Percentiles rank a stretch among this genome's conserved stretches.
These are phyloP conservation scores for Exophiala spinifera DNA, from an alignment of 2,329 filamentous ascomycete genomes.

Conservation along the genomic window DNA sequence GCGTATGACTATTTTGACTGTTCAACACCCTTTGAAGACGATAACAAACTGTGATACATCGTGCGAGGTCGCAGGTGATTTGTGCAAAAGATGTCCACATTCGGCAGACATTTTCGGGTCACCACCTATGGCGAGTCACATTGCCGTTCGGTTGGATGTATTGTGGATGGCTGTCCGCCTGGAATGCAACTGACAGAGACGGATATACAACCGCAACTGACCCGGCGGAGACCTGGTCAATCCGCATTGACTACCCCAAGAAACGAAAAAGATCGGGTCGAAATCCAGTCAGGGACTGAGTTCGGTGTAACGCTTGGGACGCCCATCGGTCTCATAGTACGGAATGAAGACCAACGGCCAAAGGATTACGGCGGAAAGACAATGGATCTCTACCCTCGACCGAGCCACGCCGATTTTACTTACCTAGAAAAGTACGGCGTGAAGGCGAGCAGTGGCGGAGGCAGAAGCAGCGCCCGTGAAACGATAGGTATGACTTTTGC, in stretches of 20 bases:
- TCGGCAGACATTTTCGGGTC: constrained; percentile 76
- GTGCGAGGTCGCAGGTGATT: background rate
- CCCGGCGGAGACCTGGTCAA: constrained; percentile 83
- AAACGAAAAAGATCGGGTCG: constrained; percentile 85
- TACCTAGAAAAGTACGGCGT: constrained; percentile 97
- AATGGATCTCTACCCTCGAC: constrained; percentile 87
- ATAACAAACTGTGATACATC: too few species aligned
- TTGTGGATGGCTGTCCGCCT: constrained; percentile 88
- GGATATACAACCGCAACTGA: constrained; percentile 94
- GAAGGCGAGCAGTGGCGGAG: constrained; percentile 85
- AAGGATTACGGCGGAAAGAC: constrained; percentile 82
- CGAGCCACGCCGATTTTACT: constrained; percentile 93
- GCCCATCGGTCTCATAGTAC: constrained; percentile 80
- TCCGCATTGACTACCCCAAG: constrained; percentile 85
- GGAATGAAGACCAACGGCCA: constrained; percentile 89
- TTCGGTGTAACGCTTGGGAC: constrained; percentile 86
- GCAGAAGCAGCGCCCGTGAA: constrained; percentile 86
- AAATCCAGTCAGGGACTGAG: constrained; percentile 91
- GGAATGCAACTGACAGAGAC: constrained; percentile 79
- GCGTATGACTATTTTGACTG: too few species aligned
- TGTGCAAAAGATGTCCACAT: constrained; percentile 71
- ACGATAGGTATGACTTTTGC: constrained; percentile 71
- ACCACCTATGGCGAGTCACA: constrained; percentile 88
- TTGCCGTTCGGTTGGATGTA: constrained; percentile 89
- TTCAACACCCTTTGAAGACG: too few species aligned